Evolutionary conservation across 345 rosid species (phyloP), one percentile per base, ranked within the genome.

Genomic region (Pseudoturritis turrita): DNA sequence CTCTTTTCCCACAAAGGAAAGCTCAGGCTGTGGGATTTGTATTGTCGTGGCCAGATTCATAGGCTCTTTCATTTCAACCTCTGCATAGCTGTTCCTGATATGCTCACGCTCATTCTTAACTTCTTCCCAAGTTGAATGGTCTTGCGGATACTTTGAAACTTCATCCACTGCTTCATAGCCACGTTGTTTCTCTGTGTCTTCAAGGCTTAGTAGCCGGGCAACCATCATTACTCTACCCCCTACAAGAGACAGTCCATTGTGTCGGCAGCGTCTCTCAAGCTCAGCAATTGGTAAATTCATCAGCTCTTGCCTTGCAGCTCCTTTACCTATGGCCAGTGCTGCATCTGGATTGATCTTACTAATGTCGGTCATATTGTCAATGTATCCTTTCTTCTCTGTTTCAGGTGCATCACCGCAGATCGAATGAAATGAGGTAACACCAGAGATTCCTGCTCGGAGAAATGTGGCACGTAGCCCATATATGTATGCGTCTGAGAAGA

Each of bases 221-320:
- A 96, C 98, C 99, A 96, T 96, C 81, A 81, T 83, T 61, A 85
- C 98, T 85, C 99, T 92, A 78, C 98, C 98, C 71, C 98, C 99
- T 72, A 87, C 82, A 55, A 90, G 98, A 53, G 99, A 96, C 78
- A 96, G 83, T 19, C 99, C 99, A 57, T 96, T 96, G 79, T 96
- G 97, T 62, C 98, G 85, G 70, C 99, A 96, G 45, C 98, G 96
- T 76, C 98, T 84, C 80, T 96, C 98, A 54, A 96, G 87, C 88
- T 96, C 99, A 67, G 84, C 74, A 33, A 92, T 78, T 33, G 98
- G 96, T 66, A 92, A 92, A 75, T 77, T 80, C 99, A 96, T 83
- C 65, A 92, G 81, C 83, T 96, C 98, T 84, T 77, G 85, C 62
- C 69, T 86, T 57, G 99, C 99, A 45, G 96, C 99, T 68, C 89